Base-by-base conservation (phyloP, 2,329 filamentous ascomycete species). In the Penicillium sp. region DNA sequence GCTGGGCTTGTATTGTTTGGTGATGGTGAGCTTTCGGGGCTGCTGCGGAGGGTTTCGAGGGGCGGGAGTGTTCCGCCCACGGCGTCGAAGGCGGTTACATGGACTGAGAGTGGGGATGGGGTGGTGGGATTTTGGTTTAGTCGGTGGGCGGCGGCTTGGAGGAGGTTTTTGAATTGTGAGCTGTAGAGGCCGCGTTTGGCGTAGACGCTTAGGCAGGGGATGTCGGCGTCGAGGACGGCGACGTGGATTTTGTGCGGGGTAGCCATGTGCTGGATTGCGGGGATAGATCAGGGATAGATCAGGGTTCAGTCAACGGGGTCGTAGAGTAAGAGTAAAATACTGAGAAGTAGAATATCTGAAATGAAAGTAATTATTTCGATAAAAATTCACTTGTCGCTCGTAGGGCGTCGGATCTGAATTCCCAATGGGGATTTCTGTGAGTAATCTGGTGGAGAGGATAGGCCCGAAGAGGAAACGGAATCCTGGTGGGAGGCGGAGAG, bases 191-290 rank as follows among this genome's bases (percentile, higher is more conserved):
- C 72, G 5, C 67, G 70, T 14, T 63, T 48, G 16, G 54, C 53
- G 54, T 72, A 73, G 51, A 74, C 65, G 23, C 61, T 48, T 10
- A 63, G 65, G 13, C 70, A 68, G 18, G 72, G 72, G 18, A 71
- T 52, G 58, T 78, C 65, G 56, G 69, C 52, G 65, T 78, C 67
- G 45, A 75, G 56, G 19, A 71, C 53, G 53, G 74, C 63, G 56
- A 74, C 59, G 62, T 75, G 64, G 61, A 77, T 62, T 16, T 33
- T 61, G 44, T 44, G 54, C 21, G 48, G 55, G 33, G 58, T 47
- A 24, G 56, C 48, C 58, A 61, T 66, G 36, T 58, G 42, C 47
- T 37, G 4, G 43, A 31, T 37, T 29, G 40, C 5, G 8, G 7
- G 34, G 13, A 37, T 37, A 18, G n/a, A n/a, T n/a, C n/a, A n/a